Base-by-base conservation (phyloP, 306 rosid genomes). In the Ziziphus jujuba region DNA sequence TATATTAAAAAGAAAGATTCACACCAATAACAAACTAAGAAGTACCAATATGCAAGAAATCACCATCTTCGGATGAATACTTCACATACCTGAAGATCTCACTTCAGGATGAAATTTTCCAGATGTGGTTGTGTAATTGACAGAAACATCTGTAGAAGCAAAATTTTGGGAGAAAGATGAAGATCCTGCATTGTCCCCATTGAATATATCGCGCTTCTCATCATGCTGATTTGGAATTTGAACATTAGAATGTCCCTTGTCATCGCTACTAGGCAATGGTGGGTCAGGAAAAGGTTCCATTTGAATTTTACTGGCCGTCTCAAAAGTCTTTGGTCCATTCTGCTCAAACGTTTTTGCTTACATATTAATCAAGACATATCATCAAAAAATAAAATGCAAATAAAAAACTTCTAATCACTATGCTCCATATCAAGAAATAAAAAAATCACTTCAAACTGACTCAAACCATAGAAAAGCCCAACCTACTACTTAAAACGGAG, bases 251-350 rank as follows among this genome's bases (percentile, higher is more conserved):
- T 86, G 72, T 77, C 55, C 79, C 71, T 16, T 81, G 69, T 74
- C 82, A 72, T 63, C 85, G 54, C 7, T 86, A 74, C 69, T 67
- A 76, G 87, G 65, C 61, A 75, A 76, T 72, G 77, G 73, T 61
- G 81, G 76, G 50, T 65, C 88, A 63, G 54, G 79, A 70, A 77
- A 76, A 72, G 89, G 75, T 76, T 87, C 90, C 63, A n/a, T 77
- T 40, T 74, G 82, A 68, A 61, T 47, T 80, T 64, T 65, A 80
- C 81, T 70, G 33, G 77, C 69, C 67, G 67, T 78, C 69, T 82
- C 89, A 50, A 66, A 81, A 62, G 79, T 76, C 73, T 67, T 90
- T 77, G 90, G 80, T 71, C 92, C 97, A 68, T 50, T 89, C 99
- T 93, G 84, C 72, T 35, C 56, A 79, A 57, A 54, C 16, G 72